Conservation (phyloP, 495 filamentous ascomycete genomes). For the Penicillium coprophilum region DNA sequence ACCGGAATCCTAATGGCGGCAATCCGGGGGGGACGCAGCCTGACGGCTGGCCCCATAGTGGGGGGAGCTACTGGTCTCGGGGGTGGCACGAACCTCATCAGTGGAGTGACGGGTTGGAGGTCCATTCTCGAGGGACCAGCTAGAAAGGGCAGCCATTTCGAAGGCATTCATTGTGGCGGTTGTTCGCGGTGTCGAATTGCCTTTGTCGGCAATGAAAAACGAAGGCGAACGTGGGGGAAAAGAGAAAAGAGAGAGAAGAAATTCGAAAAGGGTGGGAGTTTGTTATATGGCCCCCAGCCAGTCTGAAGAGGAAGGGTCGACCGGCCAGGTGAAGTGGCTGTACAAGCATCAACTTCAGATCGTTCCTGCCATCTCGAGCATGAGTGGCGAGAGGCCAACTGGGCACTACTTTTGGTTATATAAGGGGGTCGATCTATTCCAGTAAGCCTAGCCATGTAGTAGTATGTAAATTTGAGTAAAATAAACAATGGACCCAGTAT, state of each 20-base stretch:
- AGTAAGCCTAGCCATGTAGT: background rate
- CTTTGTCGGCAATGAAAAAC: background rate
- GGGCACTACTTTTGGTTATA: background rate
- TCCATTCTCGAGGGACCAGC: background rate
- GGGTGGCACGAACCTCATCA: background rate
- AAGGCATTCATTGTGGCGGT: background rate
- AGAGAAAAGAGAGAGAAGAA: background rate
- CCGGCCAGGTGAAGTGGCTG: background rate
- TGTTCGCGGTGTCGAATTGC: background rate
- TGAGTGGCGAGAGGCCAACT: background rate
- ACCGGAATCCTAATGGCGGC: slow-evolving; percentile 1
- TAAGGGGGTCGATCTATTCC: background rate
- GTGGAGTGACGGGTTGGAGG: background rate
- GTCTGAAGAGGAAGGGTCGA: background rate
- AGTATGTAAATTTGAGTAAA: background rate
- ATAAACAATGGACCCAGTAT: background rate
- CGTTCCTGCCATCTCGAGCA: background rate
- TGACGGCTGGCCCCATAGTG: background rate
- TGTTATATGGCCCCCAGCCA: background rate
- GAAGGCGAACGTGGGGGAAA: background rate
- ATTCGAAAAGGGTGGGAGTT: no score
- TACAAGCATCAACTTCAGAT: background rate
- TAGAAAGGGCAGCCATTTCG: background rate
- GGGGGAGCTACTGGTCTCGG: background rate
- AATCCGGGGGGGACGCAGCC: background rate